Evolutionary conservation across 768 basidiomycete species (phyloP).

Genomic region (Butyriboletus loyo): DNA sequence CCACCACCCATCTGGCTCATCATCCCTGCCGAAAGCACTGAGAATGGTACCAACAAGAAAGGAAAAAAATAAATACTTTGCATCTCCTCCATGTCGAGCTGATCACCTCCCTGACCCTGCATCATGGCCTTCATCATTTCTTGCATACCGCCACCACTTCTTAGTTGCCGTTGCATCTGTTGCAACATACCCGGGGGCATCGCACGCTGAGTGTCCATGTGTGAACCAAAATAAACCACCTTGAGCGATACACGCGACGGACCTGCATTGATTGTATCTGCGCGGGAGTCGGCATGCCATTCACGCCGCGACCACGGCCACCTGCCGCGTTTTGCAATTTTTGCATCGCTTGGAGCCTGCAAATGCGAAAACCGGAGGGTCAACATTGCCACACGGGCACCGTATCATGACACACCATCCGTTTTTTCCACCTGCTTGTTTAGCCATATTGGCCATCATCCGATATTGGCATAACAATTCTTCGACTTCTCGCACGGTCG

Average conservation of each 20-base stretch:
- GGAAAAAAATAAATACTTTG: slow-evolving; percentile 54
- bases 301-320: slow-evolving; percentile 81
- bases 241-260: slow-evolving; percentile 23
- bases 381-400: slow-evolving; percentile 1
- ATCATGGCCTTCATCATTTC: slow-evolving; percentile 99
- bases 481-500: slow-evolving; percentile 96
- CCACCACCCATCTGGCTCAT: slow-evolving; percentile 83
- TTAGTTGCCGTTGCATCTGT: slow-evolving; percentile 83
- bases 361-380: background rate
- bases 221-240: slow-evolving; percentile 3
- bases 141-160: slow-evolving; percentile 85
- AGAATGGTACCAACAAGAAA: slow-evolving; percentile 4
- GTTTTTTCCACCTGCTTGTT: slow-evolving; percentile 95
- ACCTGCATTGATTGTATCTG: slow-evolving; percentile 96
- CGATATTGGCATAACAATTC: slow-evolving; percentile 94
- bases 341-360: slow-evolving; percentile 81
- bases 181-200: slow-evolving; percentile 96
- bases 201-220: slow-evolving; percentile 54
- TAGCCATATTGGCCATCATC: slow-evolving; percentile 99
- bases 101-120: slow-evolving; percentile 89
- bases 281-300: slow-evolving; percentile 87
- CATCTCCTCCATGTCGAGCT: slow-evolving; percentile 93
- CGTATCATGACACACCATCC: slow-evolving; percentile 60
- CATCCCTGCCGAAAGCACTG: slow-evolving; percentile 54
- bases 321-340: slow-evolving; percentile 89